Conservation (phyloP, 208 protist genomes). For the Trypanosoma melophagium region DNA sequence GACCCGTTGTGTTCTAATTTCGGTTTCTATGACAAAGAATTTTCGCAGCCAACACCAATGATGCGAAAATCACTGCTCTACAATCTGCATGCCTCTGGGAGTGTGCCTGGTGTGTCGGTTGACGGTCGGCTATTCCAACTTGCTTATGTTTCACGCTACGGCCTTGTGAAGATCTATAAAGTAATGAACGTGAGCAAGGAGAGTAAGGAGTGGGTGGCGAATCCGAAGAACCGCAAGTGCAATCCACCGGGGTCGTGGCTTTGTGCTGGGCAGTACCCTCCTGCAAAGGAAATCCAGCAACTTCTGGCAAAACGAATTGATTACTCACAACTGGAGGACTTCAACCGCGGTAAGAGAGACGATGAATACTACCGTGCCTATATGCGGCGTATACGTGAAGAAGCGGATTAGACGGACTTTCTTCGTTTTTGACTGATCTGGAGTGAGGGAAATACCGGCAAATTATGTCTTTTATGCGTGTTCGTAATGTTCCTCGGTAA, state of each 20-base stretch:
- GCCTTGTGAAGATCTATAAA: constrained; percentile 97
- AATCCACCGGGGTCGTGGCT: constrained; percentile 57
- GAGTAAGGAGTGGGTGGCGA: constrained; percentile 59
- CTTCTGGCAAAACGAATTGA: constrained; percentile 58
- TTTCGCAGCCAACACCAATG: constrained; percentile 38
- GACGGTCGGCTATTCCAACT: constrained; percentile 58
- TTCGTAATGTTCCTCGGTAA: too few relatives aligned
- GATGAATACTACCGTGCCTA: constrained; percentile 49
- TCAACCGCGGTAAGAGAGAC: constrained; percentile 42
- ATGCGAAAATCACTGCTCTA: constrained; percentile 64
- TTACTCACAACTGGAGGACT: constrained; percentile 53
- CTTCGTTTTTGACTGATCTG: too few relatives aligned
- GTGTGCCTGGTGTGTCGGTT: constrained; percentile 3
- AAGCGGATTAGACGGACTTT: too few relatives aligned
- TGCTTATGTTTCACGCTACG: constrained; percentile 94
- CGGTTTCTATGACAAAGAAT: constrained; percentile 31
- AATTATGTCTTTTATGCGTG: too few relatives aligned
- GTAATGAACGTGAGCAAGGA: constrained; percentile 86
- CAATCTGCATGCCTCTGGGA: constrained; percentile 41
- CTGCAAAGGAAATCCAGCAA: constrained; percentile 63
- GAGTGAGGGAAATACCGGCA: too few relatives aligned
- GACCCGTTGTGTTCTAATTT: constrained; percentile 62
- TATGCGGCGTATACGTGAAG: constrained; percentile 34
- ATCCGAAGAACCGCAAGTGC: constrained; percentile 58
- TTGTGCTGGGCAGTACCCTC: constrained; percentile 74